Percentiles rank a stretch among this genome's conserved stretches.
Conservation (phyloP, 1,139 yeast genomes). For the Kurtzmaniella quercitrusa region DNA sequence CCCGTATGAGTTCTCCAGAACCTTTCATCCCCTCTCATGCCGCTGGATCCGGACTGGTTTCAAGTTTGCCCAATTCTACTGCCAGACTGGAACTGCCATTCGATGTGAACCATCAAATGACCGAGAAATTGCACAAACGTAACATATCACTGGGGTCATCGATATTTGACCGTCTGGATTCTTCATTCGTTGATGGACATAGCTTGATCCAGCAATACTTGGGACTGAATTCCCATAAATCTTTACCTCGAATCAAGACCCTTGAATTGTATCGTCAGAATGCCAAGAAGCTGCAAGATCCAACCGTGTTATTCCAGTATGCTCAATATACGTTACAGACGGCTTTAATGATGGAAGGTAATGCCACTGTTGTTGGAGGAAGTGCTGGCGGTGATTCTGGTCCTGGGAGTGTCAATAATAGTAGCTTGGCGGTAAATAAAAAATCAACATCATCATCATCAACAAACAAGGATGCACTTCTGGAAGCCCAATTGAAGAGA, state of each 20-base stretch:
- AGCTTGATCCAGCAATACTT: constrained; percentile 46
- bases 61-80: background rate
- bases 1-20: background rate
- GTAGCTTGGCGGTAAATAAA: background rate
- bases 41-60: constrained; percentile 19
- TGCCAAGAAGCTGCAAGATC: constrained; percentile 82
- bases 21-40: background rate
- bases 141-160: constrained; percentile 41
- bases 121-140: constrained; percentile 27
- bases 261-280: constrained; percentile 83
- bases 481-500: constrained; percentile 33
- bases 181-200: constrained; percentile 39
- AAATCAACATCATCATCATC: no score
- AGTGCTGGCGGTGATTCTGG: constrained; percentile 3
- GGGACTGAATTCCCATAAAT: constrained; percentile 46
- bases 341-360: constrained; percentile 55
- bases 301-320: constrained; percentile 79
- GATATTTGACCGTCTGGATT: constrained; percentile 32
- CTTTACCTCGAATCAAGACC: constrained; percentile 79
- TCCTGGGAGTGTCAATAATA: constrained; percentile 8
- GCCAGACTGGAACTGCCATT: background rate
- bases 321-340: constrained; percentile 90
- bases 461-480: constrained; percentile 11
- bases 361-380: constrained; percentile 7
- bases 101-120: background rate